Conservation (phyloP, 352 stramenopile genomes). For the Thraustochytrium sp. region DNA sequence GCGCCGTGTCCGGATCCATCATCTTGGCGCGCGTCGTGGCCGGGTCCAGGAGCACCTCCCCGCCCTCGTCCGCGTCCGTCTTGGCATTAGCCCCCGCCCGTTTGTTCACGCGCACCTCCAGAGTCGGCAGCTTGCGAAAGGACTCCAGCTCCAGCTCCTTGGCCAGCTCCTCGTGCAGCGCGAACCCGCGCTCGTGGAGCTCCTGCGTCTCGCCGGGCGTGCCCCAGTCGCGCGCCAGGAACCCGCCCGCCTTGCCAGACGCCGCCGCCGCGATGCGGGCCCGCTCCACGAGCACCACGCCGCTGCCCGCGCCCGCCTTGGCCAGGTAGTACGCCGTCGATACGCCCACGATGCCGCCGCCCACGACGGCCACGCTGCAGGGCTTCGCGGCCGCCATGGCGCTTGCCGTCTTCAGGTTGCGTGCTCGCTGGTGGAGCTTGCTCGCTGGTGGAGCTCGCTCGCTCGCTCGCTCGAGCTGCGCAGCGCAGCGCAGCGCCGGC, state of each 20-base stretch:
- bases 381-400: no score
- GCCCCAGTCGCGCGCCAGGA: constrained; percentile 69
- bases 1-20: constrained; percentile 39
- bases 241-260: constrained; percentile 72
- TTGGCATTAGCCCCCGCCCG: constrained; percentile 47
- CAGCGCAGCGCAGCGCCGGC: no score
- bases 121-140: constrained; percentile 69
- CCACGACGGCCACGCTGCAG: not conserved
- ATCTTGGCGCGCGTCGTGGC: not conserved
- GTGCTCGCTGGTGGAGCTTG: no score
- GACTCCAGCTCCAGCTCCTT: constrained; percentile 54
- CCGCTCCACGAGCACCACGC: constrained; percentile 55
- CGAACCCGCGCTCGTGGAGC: constrained; percentile 69
- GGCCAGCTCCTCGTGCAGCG: constrained; percentile 65
- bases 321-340: constrained; percentile 1
- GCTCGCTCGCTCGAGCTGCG: no score
- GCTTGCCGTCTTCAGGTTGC: no score
- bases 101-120: constrained; percentile 54
- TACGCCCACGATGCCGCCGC: not conserved
- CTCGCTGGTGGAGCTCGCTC: no score
- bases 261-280: constrained; percentile 61
- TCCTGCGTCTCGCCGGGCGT: constrained; percentile 57
- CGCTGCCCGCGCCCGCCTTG: not conserved
- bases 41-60: not conserved
- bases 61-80: not conserved